phyloP scores from a whole-genome alignment of 2,329 filamentous ascomycete species.

The Hirsutella rhossiliensis region DNA sequence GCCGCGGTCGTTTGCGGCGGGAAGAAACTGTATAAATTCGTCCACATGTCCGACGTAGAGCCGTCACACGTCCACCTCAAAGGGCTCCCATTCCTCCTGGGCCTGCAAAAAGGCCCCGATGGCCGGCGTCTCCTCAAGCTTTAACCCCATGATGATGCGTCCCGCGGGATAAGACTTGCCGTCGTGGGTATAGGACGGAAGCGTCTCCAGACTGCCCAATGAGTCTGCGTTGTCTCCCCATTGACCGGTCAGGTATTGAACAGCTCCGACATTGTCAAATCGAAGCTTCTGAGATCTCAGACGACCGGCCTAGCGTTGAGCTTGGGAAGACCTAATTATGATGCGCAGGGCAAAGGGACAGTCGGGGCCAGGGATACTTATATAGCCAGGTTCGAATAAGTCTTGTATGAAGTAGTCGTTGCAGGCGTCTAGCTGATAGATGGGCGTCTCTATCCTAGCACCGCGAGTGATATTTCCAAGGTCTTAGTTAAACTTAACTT shows the following conservation, averaged over 20 bases:
- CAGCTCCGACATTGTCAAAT: constrained; percentile 15
- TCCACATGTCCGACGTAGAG: constrained; percentile 13
- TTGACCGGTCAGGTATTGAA: constrained; percentile 12
- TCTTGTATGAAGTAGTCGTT: constrained; percentile 26
- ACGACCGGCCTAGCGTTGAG: constrained; percentile 13
- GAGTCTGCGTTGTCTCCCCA: constrained; percentile 11
- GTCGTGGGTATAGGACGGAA: constrained; percentile 17
- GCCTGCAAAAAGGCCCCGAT: constrained; percentile 15
- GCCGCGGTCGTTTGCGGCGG: constrained; percentile 11
- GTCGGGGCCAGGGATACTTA: constrained; percentile 23
- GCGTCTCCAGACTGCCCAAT: constrained; percentile 23
- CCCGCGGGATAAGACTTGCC: constrained; percentile 11
- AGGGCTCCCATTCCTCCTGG: constrained; percentile 20
- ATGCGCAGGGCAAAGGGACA: constrained; percentile 19
- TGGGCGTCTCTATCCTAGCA: constrained; percentile 8
- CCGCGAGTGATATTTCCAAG: constrained; percentile 5
- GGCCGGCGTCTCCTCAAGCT: constrained; percentile 1
- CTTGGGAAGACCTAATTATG: constrained; percentile 16
- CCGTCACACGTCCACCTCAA: constrained; percentile 17
- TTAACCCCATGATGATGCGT: constrained; percentile 9
- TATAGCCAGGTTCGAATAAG: constrained; percentile 24
- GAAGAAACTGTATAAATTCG: constrained; percentile 16
- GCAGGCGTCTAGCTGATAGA: constrained; percentile 11
- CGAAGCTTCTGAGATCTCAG: constrained; percentile 20
- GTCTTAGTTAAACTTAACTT: constrained; percentile 9